Evolutionary conservation across 768 basidiomycete species (phyloP), one percentile per base, ranked within the genome.

Genomic region (Collybia sordida): DNA sequence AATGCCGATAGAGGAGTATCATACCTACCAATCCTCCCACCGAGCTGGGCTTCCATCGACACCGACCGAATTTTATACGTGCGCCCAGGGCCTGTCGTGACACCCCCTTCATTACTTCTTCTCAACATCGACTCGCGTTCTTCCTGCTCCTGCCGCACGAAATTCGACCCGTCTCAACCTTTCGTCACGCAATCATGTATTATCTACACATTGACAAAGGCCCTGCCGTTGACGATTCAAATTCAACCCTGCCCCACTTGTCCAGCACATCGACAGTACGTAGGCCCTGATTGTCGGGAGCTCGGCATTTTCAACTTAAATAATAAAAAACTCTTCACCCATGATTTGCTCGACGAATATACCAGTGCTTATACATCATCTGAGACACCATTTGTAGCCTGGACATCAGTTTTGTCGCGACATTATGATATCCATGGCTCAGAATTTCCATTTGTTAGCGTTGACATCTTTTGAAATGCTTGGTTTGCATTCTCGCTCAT

Each of bases 291-390:
- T 25, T 37, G 43, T 17, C 50, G 53, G 9, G 42, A 60, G 3
- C n/a, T 60, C 0, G 64, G 63, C 2, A 9, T 67, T 1, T 67
- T 67, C 52, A 67, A 67, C 42, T 61, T 53, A 45, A 65, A 67
- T 35, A 67, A 67, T 37, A 35, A 48, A 1, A 36, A 55, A 8
- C 40, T 65, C 4, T 45, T 65, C 21, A 56, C 61, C 0, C 64
- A 65, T 37, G 62, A 61, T 11, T 51, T 66, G 6, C 52, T 66
- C 1, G 59, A 66, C 11, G 59, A 66, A 6, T 66, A 66, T 41
- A 66, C 58, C 0, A 56, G 52, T 12, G 40, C 52, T 1, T 66
- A 56, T 40, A 64, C 63, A 8, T 45, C 53, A 2, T 66, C 63
- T 1, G 63, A 66, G 31, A 66, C 63, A 0, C 61, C 61, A 0